Percentiles rank a stretch among this genome's conserved stretches.
These are phyloP conservation scores for Erodium maritimum DNA, from an alignment of 345 rosid genomes.

Conservation along the genomic window DNA sequence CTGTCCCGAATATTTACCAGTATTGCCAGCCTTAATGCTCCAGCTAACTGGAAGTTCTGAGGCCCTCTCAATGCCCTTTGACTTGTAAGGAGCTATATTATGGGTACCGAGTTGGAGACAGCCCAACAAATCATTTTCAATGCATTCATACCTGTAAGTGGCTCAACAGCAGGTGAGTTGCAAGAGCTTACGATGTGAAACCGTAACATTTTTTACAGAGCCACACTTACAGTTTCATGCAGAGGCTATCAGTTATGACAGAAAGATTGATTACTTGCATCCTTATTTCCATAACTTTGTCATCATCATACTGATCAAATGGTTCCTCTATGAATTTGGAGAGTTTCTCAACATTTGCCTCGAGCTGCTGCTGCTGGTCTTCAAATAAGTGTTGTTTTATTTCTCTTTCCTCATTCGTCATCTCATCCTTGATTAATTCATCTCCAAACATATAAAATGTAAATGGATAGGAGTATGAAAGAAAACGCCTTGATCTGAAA, in stretches of 20 bases:
- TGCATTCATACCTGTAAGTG: conserved; percentile 74
- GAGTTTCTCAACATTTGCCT: conserved; percentile 76
- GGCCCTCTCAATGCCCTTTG: conserved; percentile 70
- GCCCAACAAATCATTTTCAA: conserved; percentile 77
- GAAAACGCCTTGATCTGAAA: conserved; percentile 73
- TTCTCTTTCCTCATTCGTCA: conserved; percentile 51
- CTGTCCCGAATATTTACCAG: conserved; percentile 17
- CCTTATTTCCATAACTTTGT: conserved; percentile 55
- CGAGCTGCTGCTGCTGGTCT: conserved; percentile 96
- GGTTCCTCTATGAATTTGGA: conserved; percentile 78
- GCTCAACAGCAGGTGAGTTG: not conserved
- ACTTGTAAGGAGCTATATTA: conserved; percentile 64
- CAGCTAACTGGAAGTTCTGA: conserved; percentile 38
- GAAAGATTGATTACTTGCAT: conserved; percentile 69
- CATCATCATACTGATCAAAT: conserved; percentile 52
- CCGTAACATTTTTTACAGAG: not conserved
- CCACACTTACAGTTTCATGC: conserved; percentile 57
- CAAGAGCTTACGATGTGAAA: not conserved
- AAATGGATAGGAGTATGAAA: conserved; percentile 71
- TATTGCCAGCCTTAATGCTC: conserved; percentile 28
- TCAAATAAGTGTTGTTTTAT: conserved; percentile 70
- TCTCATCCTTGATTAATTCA: conserved; percentile 69
- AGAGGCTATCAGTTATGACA: conserved; percentile 33
- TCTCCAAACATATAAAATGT: conserved; percentile 93
- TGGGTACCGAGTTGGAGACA: conserved; percentile 43